Base-by-base conservation (phyloP, 1,284 basidiomycete species). In the Entoloma clypeatum region DNA sequence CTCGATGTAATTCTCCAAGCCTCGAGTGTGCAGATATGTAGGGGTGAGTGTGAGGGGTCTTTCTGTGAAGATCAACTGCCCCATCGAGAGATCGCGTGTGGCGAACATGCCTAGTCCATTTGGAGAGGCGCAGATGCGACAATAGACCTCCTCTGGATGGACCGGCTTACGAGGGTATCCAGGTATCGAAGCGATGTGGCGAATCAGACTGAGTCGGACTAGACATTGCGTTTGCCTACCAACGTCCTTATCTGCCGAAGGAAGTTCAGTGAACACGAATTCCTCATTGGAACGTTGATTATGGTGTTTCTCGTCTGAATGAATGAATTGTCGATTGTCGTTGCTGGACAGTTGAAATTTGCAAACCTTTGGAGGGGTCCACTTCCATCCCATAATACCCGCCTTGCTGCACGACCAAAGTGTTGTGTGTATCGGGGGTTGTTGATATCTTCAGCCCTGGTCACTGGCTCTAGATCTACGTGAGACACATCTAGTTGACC, bases 41-140 rank as follows among this genome's bases (percentile, higher is more conserved):
- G 53, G 53, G 2, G 49, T 48, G 11, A 54, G 32, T 13, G 43
- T 49, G 5, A 54, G 42, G 4, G 53, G 51, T 18, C 51, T 39
- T 18, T 54, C 53, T 1, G 44, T 40, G 14, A 51, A 40, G 23
- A 54, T 53, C 18, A 49, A 49, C 18, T 54, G 51, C 2, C 51
- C 53, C 41, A 53, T 48, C 13, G 36, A 35, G 4, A 54, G 47
- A 39, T 54, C 43, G 8, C 44, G 43, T 1, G 51, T 53, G 22
- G 53, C 53, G 23, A 53, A 54, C 45, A 54, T 48, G 9, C 53
- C 53, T n/a, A 54, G 39, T 14, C 51, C 53, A 11, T 45, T 37
- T 8, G 36, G 21, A 2, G 49, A 45, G 1, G 51, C 41, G 3
- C 41, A 41, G n/a, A 54, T 50, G 25, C 39, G 39, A 16, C 48